Base-by-base conservation (phyloP, 2,329 filamentous ascomycete genomes). In the Neoscytalidium dimidiatum region DNA sequence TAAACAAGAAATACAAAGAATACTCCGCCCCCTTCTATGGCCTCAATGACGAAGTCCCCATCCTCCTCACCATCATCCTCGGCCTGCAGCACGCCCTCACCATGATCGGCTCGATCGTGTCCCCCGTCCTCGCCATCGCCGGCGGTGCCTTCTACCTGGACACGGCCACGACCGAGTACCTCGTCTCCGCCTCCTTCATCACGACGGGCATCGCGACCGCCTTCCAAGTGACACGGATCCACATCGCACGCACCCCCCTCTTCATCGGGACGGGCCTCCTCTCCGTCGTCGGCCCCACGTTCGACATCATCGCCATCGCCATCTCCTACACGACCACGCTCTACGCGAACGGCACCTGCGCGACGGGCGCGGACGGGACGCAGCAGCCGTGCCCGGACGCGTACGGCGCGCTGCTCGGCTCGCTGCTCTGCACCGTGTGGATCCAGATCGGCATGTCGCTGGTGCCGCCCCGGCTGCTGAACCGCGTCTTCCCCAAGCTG, bases 391-490 rank as follows among this genome's bases (percentile, higher is more conserved):
- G 53, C 17, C 53, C 53, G 2, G 23, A 71, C 14, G 71, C 69
- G 7, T 74, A 71, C 68, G 72, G 72, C n/a, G 72, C 72, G 4
- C 64, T 69, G 19, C 53, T 73, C 8, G 71, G 71, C 7, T 71
- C 69, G 9, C 79, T 81, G 68, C 71, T 82, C 11, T 82, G 80
- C 66, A 81, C 79, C 4, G 79, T 80, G 4, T 81, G 78, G 70
- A 67, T 73, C 4, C 69, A 62, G 23, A 57, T 57, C 11, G 53
- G 13, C 13, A 69, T 73, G 68, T 68, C 70, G 19, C 71, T 74
- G 23, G 70, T 74, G 1, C 71, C 71, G 8, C 71, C 71, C 1
- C 70, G 67, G 44, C 63, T 69, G 1, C 61, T 74, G 3, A 72
- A 72, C 49, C 68, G 62, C 9, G 21, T 73, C 13, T 73, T 74